Evolutionary conservation across 2,329 filamentous ascomycete genomes (phyloP), one percentile per base, ranked within the genome.

Genomic region (Nemania sp.): DNA sequence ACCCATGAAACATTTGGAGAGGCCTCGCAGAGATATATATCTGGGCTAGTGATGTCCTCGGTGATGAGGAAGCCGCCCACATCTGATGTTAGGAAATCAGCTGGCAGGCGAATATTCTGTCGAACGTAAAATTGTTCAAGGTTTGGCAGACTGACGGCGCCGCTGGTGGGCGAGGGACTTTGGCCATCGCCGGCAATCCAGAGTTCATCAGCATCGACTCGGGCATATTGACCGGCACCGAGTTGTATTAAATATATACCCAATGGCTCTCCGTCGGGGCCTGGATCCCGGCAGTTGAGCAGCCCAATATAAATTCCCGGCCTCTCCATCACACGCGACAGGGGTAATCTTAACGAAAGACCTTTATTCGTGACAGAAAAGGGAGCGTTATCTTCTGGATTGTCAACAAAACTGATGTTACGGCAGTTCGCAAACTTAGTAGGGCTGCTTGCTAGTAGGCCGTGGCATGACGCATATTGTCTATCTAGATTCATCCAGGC

Each of bases 331-430:
- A 51, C 22, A n/a, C 20, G 27, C 1, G 54, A 13, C 5, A 69
- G 29, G 6, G n/a, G 35, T n/a, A 67, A 27, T 26, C 15, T 47
- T 29, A 67, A 35, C 4, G 64, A 64, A 41, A 66, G 43, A 4
- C 52, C 63, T 27, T 69, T 59, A 43, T 63, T 67, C n/a, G 56
- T 69, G 53, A 49, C 54, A 0, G 47, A 49, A 27, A 66, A 67
- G 38, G 67, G 63, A 11, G 32, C 43, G 5, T 52, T 45, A 29
- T 59, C 67, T 45, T 63, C 59, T 10, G 49, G 43, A 18, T 52
- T n/a, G 20, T 56, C 55, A n/a, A 38, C 53, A 64, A 49, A 52
- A 43, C 3, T n/a, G 35, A 65, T 59, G 32, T 59, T 65, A n/a
- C 27, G 32, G 29, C 38, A 53, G 11, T 47, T 27, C 8, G 24